phyloP scores from a whole-genome alignment of 2,329 filamentous ascomycete genomes.

The Aspergillus neoniger region DNA sequence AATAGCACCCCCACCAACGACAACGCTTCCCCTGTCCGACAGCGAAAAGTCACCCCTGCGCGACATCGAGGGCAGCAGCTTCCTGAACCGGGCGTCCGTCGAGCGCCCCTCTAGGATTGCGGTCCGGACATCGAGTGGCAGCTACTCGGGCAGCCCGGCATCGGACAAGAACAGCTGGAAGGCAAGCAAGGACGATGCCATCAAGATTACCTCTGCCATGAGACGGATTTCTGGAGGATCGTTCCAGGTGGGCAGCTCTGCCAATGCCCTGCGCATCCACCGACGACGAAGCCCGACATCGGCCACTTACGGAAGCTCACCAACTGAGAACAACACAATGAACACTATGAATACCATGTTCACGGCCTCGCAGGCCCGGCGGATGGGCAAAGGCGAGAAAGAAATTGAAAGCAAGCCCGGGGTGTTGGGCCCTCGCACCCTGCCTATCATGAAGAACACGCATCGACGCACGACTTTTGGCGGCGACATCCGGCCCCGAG shows the following conservation, averaged over 20 bases:
- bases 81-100: slow-evolving; percentile 50
- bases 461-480: slow-evolving; percentile 46
- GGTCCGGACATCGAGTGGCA: slow-evolving; percentile 43
- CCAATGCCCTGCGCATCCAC: slow-evolving; percentile 47
- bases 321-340: slow-evolving; percentile 61
- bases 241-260: slow-evolving; percentile 41
- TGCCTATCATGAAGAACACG: slow-evolving; percentile 59
- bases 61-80: slow-evolving; percentile 53
- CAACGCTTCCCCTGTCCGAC: slow-evolving; percentile 62
- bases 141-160: slow-evolving; percentile 35
- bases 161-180: slow-evolving; percentile 56
- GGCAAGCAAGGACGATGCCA: slow-evolving; percentile 52
- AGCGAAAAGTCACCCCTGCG: slow-evolving; percentile 58
- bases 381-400: slow-evolving; percentile 66
- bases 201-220: slow-evolving; percentile 58
- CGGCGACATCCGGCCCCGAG: slow-evolving; percentile 42
- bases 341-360: slow-evolving; percentile 65
- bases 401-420: slow-evolving; percentile 57
- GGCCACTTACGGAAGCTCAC: slow-evolving; percentile 53
- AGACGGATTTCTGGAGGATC: slow-evolving; percentile 54
- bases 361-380: slow-evolving; percentile 64
- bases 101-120: slow-evolving; percentile 43
- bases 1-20: slow-evolving; percentile 58
- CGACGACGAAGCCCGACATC: slow-evolving; percentile 59
- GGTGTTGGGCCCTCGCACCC: slow-evolving; percentile 63